phyloP scores from a whole-genome alignment of 2,329 filamentous ascomycete genomes.

The Fusarium sp. region DNA sequence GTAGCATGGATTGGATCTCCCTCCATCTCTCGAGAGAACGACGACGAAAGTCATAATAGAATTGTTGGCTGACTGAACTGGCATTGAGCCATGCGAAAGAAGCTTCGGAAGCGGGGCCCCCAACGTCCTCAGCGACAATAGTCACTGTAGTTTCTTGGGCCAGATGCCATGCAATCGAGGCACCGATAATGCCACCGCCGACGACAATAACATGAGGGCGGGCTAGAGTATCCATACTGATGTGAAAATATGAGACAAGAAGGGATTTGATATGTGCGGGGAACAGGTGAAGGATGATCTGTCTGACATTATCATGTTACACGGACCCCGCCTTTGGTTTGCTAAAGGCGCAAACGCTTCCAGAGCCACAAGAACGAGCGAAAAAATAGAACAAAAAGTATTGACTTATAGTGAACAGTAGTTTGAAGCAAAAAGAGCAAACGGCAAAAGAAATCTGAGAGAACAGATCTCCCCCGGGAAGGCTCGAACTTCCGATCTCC shows the following conservation, averaged over 20 bases:
- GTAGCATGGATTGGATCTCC: conserved; percentile 14
- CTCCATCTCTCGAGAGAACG: conserved; percentile 28
- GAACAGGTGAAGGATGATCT: background rate
- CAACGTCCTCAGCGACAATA: conserved; percentile 26
- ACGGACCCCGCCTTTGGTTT: background rate
- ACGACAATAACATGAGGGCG: conserved; percentile 20
- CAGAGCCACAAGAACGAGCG: too few species aligned
- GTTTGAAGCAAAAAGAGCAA: rapidly evolving
- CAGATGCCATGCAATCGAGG: conserved; percentile 31
- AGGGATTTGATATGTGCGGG: background rate
- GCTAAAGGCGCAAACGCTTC: too few species aligned
- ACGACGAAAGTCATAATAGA: conserved; percentile 24
- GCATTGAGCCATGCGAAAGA: conserved; percentile 36
- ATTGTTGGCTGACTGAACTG: conserved; percentile 9
- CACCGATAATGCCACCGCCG: conserved; percentile 30
- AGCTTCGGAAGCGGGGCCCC: conserved; percentile 12
- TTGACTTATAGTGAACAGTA: rapidly evolving
- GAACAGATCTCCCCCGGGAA: conserved; percentile 41
- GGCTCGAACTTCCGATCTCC: conserved; percentile 47
- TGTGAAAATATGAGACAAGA: background rate
- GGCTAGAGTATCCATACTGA: background rate
- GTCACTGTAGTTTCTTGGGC: conserved; percentile 13
- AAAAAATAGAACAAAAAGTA: too few species aligned
- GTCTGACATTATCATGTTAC: background rate
- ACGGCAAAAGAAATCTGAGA: background rate